A percentile compares a stretch with the other conserved stretches of the same genome.
These are phyloP conservation scores for Starmerella stigmatis DNA, from an alignment of 805 yeast genomes.

Conservation along the genomic window DNA sequence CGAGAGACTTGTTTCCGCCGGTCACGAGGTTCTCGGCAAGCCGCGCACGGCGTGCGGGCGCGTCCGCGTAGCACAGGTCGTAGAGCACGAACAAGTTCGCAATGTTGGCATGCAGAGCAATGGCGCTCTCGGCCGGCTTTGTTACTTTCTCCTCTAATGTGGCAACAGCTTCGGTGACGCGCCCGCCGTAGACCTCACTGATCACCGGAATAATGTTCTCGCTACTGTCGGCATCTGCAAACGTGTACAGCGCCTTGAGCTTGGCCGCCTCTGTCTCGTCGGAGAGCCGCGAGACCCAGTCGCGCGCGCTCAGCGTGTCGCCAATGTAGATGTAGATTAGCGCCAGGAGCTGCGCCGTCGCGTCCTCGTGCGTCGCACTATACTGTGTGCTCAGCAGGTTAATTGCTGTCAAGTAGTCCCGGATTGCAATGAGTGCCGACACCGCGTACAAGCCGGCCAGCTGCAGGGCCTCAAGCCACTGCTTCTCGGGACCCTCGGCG, in stretches of 20 bases:
- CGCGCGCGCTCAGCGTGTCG: constrained; percentile 27
- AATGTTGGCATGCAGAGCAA: constrained; percentile 5
- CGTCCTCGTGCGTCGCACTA: constrained; percentile 6
- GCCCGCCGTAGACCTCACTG: constrained; percentile 25
- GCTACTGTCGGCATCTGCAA: constrained; percentile 27
- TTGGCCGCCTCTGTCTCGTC: not conserved
- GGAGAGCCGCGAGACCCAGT: constrained; percentile 23
- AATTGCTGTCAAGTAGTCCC: constrained; percentile 30
- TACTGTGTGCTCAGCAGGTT: constrained; percentile 25
- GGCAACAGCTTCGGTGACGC: constrained; percentile 21
- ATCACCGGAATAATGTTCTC: constrained; percentile 20
- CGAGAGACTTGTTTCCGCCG: not conserved
- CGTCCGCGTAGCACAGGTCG: constrained; percentile 21
- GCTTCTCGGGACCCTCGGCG: not conserved
- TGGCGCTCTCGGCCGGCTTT: constrained; percentile 6
- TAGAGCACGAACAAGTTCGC: constrained; percentile 26
- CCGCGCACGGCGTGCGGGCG: not conserved
- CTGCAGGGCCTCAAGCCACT: constrained; percentile 22
- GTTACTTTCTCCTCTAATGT: constrained; percentile 20
- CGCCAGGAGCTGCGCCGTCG: constrained; percentile 18
- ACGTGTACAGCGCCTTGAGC: constrained; percentile 19
- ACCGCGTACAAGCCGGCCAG: constrained; percentile 29
- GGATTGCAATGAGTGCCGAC: constrained; percentile 29
- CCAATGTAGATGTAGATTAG: constrained; percentile 26
- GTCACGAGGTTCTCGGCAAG: not conserved